These are phyloP conservation scores for Candolleomyces eurysporus DNA, from an alignment of 768 basidiomycete species.

Conservation along the genomic window DNA sequence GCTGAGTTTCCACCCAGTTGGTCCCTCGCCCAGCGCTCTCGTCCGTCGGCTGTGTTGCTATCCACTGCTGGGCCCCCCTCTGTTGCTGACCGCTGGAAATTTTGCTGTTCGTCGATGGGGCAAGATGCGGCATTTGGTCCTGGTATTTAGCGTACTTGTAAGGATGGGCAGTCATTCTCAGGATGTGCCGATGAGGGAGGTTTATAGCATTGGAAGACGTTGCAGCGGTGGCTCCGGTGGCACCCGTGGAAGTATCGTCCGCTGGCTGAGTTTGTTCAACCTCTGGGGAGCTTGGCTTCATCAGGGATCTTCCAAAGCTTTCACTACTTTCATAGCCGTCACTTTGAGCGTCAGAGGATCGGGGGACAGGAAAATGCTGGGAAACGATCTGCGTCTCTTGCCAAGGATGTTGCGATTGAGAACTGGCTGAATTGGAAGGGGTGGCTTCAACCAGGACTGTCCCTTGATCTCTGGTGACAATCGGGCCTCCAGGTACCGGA, in stretches of 20 bases:
- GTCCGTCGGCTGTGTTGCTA: background rate
- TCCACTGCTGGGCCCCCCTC: background rate
- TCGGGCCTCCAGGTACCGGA: background rate
- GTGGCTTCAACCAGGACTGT: slow-evolving; percentile 43
- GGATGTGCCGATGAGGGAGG: background rate
- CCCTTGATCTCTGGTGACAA: background rate
- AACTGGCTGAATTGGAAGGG: slow-evolving; percentile 45
- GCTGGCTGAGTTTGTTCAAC: background rate
- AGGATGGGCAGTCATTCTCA: background rate
- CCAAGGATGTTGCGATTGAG: slow-evolving; percentile 31
- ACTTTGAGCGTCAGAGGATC: background rate
- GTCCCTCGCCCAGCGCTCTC: background rate
- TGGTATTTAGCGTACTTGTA: too few species aligned
- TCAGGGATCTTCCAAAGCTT: background rate
- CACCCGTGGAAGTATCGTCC: background rate
- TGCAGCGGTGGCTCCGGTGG: background rate
- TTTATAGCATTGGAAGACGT: background rate
- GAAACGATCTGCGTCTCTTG: slow-evolving; percentile 22
- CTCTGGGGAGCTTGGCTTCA: background rate
- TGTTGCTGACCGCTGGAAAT: background rate
- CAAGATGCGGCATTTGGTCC: too few species aligned
- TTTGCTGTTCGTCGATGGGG: too few species aligned
- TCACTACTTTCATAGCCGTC: slow-evolving; percentile 28
- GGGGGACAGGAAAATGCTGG: background rate
- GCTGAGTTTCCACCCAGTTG: slow-evolving; percentile 23